Evolutionary conservation across 169 alveolate genomes (phyloP), one percentile per base, ranked within the genome.

Genomic region (Perkinsus marinus): DNA sequence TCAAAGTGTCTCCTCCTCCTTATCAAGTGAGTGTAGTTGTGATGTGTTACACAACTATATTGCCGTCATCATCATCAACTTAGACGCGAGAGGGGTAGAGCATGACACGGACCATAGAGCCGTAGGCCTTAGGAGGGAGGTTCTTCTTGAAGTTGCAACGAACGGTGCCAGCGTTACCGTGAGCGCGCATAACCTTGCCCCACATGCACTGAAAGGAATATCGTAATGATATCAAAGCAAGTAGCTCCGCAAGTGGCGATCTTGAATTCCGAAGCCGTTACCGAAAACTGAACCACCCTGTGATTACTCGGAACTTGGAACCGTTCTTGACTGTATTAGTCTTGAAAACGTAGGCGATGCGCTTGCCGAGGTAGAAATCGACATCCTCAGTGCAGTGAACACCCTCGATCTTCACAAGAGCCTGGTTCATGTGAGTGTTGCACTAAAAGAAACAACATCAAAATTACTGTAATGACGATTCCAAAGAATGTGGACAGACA

Each of bases 121-220:
- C 99, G 93, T 98, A 97, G 89, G 99, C 98, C 91, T 95, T 95
- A 37, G 99, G 99, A 68, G 99, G 99, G 89, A 99, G 96, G 95
- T 97, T 98, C 94, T 94, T 97, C 92, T 95, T 95, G 95, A 99
- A 99, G 94, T 95, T 96, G 43, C 99, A 99, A 91, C 99, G 96
- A 43, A 98, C 99, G 34, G 96, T 97, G 47, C 99, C 99, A 91
- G 98, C 97, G 95, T 97, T 97, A 90, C 99, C 99, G 94, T 98
- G 99, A 10, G 99, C 96, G 89, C 98, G 96, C 90, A 98, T 96
- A 92, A 99, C 96, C 95, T 98, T 97, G 91, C 99, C 99, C 99
- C 99, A 98, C 93, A 98, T 97, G 90, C 91, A 57, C 93, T 91
- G 91, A 37, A 43, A 37, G 46, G 46, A 41, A 41, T 41, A 41